Conservation (phyloP, 2,329 filamentous ascomycete genomes). For the Penicillium sp. region DNA sequence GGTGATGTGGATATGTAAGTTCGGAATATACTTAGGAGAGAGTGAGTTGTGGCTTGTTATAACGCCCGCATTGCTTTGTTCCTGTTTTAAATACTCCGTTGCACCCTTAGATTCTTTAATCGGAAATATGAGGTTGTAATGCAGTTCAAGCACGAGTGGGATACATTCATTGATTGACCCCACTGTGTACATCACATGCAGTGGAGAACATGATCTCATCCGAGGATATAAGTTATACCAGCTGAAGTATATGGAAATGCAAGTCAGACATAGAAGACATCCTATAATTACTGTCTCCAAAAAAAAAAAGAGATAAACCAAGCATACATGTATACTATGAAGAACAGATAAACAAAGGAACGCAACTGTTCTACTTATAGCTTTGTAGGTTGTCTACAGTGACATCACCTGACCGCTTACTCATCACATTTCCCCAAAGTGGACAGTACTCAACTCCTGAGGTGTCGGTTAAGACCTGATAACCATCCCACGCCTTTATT, state of each 20-base stretch:
- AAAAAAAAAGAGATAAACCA: neutral
- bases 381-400: slow-evolving; percentile 9
- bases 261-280: neutral
- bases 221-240: neutral
- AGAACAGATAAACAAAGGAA: neutral
- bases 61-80: neutral
- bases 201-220: neutral
- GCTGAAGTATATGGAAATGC: neutral
- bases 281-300: too few relatives aligned
- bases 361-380: neutral
- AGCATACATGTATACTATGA: neutral
- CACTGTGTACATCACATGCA: slow-evolving; percentile 1
- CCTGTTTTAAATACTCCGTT: neutral
- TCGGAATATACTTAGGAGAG: too few relatives aligned
- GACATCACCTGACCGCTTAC: slow-evolving; percentile 37
- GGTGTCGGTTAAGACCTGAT: slow-evolving; percentile 19
- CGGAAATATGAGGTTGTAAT: neutral
- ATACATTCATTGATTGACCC: neutral
- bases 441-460: slow-evolving; percentile 27
- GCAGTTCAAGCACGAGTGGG: neutral
- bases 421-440: slow-evolving; percentile 18
- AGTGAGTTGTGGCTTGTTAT: neutral
- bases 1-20: too few relatives aligned
- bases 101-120: neutral
- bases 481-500: slow-evolving; percentile 12